A percentile compares a stretch with the other conserved stretches of the same genome.
These are phyloP conservation scores for Xylariaceae sp. DNA, from an alignment of 2,329 filamentous ascomycete species.

Conservation along the genomic window DNA sequence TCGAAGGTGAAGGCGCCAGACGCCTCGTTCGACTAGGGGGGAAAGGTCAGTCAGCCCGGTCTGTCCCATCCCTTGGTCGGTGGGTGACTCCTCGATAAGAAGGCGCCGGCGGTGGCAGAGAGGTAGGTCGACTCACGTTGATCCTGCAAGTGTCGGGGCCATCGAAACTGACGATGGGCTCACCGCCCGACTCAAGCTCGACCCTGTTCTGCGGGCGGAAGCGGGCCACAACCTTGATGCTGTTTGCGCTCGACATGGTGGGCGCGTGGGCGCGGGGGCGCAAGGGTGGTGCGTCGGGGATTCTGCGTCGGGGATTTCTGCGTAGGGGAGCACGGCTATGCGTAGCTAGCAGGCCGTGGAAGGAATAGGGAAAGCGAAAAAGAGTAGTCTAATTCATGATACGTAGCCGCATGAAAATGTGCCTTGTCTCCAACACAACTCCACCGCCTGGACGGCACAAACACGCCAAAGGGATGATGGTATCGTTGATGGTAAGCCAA, in stretches of 20 bases:
- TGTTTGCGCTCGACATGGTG: slow-evolving; percentile 56
- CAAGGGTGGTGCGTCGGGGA: no score
- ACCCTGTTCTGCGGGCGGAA: slow-evolving; percentile 96
- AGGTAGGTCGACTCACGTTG: slow-evolving; percentile 57
- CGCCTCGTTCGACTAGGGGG: slow-evolving; percentile 69
- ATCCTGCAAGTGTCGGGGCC: slow-evolving; percentile 83
- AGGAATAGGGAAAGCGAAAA: slow-evolving; percentile 8
- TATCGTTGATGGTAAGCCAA: slow-evolving; percentile 7
- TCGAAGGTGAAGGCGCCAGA: slow-evolving; percentile 92
- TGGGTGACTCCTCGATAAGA: no score
- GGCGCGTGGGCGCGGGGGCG: slow-evolving; percentile 22
- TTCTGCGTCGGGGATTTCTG: slow-evolving; percentile 7
- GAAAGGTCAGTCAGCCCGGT: slow-evolving; percentile 23
- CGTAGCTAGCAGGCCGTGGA: slow-evolving; percentile 21
- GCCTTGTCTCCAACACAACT: slow-evolving; percentile 16
- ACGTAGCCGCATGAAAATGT: slow-evolving; percentile 15
- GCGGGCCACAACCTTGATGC: slow-evolving; percentile 88
- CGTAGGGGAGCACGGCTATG: slow-evolving; percentile 19
- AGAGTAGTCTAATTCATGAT: slow-evolving; percentile 28
- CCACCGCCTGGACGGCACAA: slow-evolving; percentile 28
- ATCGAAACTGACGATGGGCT: slow-evolving; percentile 85
- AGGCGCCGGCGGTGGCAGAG: not conserved
- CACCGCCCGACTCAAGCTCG: slow-evolving; percentile 83
- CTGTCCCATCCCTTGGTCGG: no score
- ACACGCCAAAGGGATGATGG: slow-evolving; percentile 22